Percentiles rank a stretch among this genome's conserved stretches.
These are phyloP conservation scores for Phytopythium vexans DNA, from an alignment of 352 stramenopile genomes.

Conservation along the genomic window DNA sequence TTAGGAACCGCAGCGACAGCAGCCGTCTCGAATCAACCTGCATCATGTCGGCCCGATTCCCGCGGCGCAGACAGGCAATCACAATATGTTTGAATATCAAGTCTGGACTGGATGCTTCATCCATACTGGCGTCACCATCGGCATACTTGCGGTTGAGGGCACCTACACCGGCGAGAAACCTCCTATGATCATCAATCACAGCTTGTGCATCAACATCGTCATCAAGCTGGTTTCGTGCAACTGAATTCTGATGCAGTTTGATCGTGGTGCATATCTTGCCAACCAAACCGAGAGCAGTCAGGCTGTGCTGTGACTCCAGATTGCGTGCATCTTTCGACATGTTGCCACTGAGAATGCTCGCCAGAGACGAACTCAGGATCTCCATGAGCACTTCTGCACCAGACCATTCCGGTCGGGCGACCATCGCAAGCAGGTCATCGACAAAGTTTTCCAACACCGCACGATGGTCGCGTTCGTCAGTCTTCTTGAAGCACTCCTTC, in stretches of 20 bases:
- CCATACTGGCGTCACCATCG: no score
- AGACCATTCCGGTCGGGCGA: constrained; percentile 72
- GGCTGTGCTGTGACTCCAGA: constrained; percentile 57
- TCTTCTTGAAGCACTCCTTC: constrained; percentile 80
- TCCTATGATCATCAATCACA: constrained; percentile 54
- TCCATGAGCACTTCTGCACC: constrained; percentile 77
- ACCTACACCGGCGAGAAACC: constrained; percentile 14
- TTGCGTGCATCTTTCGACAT: constrained; percentile 58
- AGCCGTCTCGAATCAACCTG: constrained; percentile 49
- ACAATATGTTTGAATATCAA: constrained; percentile 67
- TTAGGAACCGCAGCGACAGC: constrained; percentile 56
- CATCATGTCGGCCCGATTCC: constrained; percentile 16
- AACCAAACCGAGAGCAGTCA: constrained; percentile 65
- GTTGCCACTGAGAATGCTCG: constrained; percentile 58
- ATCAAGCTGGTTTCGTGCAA: constrained; percentile 24
- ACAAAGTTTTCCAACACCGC: constrained; percentile 79
- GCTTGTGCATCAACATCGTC: constrained; percentile 40
- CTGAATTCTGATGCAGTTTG: constrained; percentile 47
- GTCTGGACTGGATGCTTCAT: not conserved
- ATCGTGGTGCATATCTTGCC: constrained; percentile 81
- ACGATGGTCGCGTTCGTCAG: constrained; percentile 71
- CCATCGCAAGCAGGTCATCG: constrained; percentile 81
- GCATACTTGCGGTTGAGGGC: constrained; percentile 1
- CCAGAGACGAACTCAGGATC: constrained; percentile 59
- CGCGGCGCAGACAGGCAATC: constrained; percentile 43